A percentile compares a stretch with the other conserved stretches of the same genome.
Conservation (phyloP, 495 filamentous ascomycete genomes). For the Sphaerosporella brunnea region DNA sequence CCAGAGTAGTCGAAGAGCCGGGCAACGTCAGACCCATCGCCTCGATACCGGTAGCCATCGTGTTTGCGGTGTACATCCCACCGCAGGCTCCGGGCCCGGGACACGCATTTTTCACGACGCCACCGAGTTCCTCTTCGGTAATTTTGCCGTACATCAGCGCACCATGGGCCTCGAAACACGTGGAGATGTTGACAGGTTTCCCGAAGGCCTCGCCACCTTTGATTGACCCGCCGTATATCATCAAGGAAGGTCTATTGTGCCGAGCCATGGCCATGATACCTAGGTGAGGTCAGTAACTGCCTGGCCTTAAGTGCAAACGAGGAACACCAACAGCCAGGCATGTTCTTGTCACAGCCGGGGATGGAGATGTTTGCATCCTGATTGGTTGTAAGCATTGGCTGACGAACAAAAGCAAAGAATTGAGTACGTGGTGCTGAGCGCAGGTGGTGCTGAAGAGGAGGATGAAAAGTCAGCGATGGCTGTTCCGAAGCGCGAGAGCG, state of each 20-base stretch:
- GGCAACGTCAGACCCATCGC: slow-evolving; percentile 84
- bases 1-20: slow-evolving; percentile 78
- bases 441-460: slow-evolving; percentile 14
- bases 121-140: slow-evolving; percentile 57
- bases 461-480: not conserved
- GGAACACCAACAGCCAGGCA: slow-evolving; percentile 49
- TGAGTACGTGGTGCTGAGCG: slow-evolving; percentile 29
- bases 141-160: slow-evolving; percentile 64
- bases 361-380: slow-evolving; percentile 89
- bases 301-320: not conserved
- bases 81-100: slow-evolving; percentile 89
- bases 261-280: slow-evolving; percentile 63
- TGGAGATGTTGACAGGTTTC: slow-evolving; percentile 70
- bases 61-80: slow-evolving; percentile 95
- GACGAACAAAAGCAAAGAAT: slow-evolving; percentile 9
- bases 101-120: slow-evolving; percentile 72
- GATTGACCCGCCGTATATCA: slow-evolving; percentile 85
- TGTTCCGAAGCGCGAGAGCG: too few species aligned
- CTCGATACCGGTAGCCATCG: slow-evolving; percentile 92
- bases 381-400: slow-evolving; percentile 20
- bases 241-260: slow-evolving; percentile 73
- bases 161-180: slow-evolving; percentile 78
- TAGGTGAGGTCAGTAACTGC: slow-evolving; percentile 4
- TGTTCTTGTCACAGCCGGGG: slow-evolving; percentile 97
- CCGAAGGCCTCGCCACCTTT: slow-evolving; percentile 65